phyloP scores from a whole-genome alignment of 2,329 filamentous ascomycete species.

The Aspergillus alliaceus region DNA sequence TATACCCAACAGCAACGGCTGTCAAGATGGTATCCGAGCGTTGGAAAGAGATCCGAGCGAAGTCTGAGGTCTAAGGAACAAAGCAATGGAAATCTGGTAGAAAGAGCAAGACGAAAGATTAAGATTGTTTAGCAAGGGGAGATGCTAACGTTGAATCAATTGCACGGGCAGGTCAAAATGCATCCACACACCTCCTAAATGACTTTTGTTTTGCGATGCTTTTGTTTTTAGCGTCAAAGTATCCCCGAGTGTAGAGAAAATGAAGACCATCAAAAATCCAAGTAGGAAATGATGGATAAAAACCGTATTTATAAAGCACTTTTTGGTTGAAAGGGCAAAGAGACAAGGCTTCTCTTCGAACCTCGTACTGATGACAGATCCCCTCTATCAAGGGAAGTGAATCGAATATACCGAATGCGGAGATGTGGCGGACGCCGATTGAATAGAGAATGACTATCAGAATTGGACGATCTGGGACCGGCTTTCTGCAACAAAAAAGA shows the following conservation, averaged over 20 bases:
- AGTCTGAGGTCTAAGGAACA: neutral
- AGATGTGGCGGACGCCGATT: neutral
- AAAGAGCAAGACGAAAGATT: neutral
- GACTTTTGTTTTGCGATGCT: neutral
- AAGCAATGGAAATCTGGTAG: neutral
- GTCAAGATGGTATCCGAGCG: neutral
- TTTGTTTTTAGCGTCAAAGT: neutral
- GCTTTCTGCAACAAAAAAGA: slow-evolving; percentile 9
- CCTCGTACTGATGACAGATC: neutral
- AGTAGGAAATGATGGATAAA: neutral
- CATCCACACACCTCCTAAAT: slow-evolving; percentile 4
- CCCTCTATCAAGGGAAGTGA: neutral
- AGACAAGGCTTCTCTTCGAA: neutral
- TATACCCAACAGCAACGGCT: slow-evolving; percentile 15
- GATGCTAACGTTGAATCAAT: neutral
- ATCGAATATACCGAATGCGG: slow-evolving; percentile 1
- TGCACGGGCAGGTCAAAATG: neutral
- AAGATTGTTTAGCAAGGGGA: neutral
- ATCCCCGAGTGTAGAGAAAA: neutral
- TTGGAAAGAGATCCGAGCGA: neutral
- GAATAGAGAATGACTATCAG: slow-evolving; percentile 1
- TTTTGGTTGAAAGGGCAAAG: neutral
- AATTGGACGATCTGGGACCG: slow-evolving; percentile 5
- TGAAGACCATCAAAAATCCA: neutral
- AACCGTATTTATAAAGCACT: neutral